phyloP scores from a whole-genome alignment of 2,329 filamentous ascomycete genomes.

The Cyphellophora europaea region DNA sequence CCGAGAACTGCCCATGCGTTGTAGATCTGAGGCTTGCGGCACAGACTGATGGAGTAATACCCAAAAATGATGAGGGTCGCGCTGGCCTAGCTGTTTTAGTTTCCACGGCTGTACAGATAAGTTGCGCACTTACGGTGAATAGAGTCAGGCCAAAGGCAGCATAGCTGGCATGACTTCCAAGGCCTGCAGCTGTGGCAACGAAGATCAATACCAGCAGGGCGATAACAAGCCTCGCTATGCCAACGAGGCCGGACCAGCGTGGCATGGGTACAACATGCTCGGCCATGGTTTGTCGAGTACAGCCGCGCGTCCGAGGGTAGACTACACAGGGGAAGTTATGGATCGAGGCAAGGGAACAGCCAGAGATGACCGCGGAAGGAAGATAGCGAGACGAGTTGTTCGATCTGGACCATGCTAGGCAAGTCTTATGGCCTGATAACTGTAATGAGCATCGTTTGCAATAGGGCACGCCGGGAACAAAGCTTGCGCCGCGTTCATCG shows the following conservation, averaged over 20 bases:
- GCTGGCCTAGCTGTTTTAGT: conserved; percentile 10
- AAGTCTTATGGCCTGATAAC: too few species aligned
- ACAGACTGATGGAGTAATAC: conserved; percentile 15
- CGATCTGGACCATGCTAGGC: too few species aligned
- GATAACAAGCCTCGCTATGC: conserved; percentile 12
- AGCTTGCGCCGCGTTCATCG: too few species aligned
- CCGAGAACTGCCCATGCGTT: conserved; percentile 14
- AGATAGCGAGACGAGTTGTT: too few species aligned
- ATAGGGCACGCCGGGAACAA: too few species aligned
- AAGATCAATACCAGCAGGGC: conserved; percentile 12
- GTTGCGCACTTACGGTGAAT: conserved; percentile 17
- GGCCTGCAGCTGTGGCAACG: conserved; percentile 8
- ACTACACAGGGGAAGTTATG: too few species aligned
- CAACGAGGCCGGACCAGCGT: conserved; percentile 13
- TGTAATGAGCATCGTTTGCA: too few species aligned
- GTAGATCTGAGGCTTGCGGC: conserved; percentile 12
- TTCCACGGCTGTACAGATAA: background rate
- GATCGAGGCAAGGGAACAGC: too few species aligned
- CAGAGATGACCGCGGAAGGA: too few species aligned
- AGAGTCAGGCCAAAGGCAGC: conserved; percentile 12
- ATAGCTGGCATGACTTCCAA: conserved; percentile 11
- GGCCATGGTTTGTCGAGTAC: too few species aligned
- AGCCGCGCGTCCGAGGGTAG: too few species aligned
- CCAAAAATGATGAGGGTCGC: conserved; percentile 13
- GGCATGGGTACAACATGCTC: conserved; percentile 17